These are phyloP conservation scores for Epichloe uncinata DNA, from an alignment of 2,329 filamentous ascomycete genomes.

Conservation along the genomic window DNA sequence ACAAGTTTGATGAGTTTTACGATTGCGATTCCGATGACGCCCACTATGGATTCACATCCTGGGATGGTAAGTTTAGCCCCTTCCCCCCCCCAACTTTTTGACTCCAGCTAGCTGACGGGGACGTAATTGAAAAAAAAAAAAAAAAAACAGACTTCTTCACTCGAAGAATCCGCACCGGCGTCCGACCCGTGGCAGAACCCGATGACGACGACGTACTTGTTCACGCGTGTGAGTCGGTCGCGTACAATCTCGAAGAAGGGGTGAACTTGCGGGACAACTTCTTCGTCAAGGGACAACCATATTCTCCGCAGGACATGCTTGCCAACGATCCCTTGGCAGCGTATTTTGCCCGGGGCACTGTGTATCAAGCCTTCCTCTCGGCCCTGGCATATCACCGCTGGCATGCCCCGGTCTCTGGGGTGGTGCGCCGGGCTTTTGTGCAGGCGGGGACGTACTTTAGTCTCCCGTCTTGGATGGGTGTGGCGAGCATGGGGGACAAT, in stretches of 20 bases:
- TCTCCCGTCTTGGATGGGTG: too few species aligned
- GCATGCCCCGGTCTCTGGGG: too few species aligned
- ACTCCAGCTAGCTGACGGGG: too few species aligned
- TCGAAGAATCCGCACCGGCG: constrained; percentile 34
- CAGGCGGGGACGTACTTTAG: too few species aligned
- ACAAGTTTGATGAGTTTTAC: constrained; percentile 47
- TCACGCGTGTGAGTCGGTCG: constrained; percentile 52
- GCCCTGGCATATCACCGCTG: too few species aligned
- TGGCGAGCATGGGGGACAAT: too few species aligned
- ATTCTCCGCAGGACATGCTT: constrained; percentile 39
- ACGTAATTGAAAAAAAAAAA: too few species aligned
- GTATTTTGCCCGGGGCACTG: constrained; percentile 38
- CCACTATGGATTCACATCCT: constrained; percentile 50
- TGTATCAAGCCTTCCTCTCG: too few species aligned
- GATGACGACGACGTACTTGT: constrained; percentile 40
- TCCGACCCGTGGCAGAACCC: constrained; percentile 44
- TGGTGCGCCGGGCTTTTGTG: too few species aligned
- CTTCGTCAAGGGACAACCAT: too few species aligned
- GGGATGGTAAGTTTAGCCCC: constrained; percentile 35
- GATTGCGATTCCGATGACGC: constrained; percentile 41
- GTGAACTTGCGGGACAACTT: constrained; percentile 30
- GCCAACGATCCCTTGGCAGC: constrained; percentile 36
- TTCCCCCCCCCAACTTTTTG: not conserved
- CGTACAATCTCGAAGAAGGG: constrained; percentile 36
- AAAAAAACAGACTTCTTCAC: constrained; percentile 57